phyloP scores from a whole-genome alignment of 2,329 filamentous ascomycete genomes.

The Beauveria asiatica region DNA sequence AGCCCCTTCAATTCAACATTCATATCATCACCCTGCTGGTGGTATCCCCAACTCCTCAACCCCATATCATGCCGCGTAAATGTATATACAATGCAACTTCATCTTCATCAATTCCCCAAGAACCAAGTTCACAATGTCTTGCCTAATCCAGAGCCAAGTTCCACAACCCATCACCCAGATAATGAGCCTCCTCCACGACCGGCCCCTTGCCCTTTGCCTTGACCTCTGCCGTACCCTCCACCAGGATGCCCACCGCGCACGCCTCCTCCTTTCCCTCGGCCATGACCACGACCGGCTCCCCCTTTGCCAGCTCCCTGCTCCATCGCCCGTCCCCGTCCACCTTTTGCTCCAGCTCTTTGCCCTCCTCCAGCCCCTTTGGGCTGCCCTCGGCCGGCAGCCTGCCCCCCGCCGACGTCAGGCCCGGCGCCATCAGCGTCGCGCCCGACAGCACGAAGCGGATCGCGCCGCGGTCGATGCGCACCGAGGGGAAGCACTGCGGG shows the following conservation, averaged over 20 bases:
- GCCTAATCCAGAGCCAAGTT: constrained; percentile 47
- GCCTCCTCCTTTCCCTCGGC: constrained; percentile 92
- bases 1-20: not conserved
- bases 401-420: constrained; percentile 76
- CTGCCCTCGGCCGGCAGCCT: constrained; percentile 54
- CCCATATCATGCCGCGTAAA: not conserved
- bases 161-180: constrained; percentile 90
- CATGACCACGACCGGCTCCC: constrained; percentile 77
- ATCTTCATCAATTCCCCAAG: not conserved
- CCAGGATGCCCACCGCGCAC: constrained; percentile 78
- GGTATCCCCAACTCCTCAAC: constrained; percentile 4
- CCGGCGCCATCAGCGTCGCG: constrained; percentile 92
- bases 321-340: constrained; percentile 43
- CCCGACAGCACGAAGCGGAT: constrained; percentile 94
- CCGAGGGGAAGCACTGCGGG: constrained; percentile 70
- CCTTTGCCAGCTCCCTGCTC: constrained; percentile 64
- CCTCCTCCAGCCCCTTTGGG: constrained; percentile 25
- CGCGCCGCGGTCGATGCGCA: constrained; percentile 89
- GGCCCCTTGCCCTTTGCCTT: constrained; percentile 92
- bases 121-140: not conserved
- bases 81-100: not conserved
- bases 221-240: constrained; percentile 80
- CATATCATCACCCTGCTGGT: not conserved
- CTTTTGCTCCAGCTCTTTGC: constrained; percentile 33
- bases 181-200: constrained; percentile 90